Conservation (phyloP, 495 filamentous ascomycete species). For the Tuber melanosporum region DNA sequence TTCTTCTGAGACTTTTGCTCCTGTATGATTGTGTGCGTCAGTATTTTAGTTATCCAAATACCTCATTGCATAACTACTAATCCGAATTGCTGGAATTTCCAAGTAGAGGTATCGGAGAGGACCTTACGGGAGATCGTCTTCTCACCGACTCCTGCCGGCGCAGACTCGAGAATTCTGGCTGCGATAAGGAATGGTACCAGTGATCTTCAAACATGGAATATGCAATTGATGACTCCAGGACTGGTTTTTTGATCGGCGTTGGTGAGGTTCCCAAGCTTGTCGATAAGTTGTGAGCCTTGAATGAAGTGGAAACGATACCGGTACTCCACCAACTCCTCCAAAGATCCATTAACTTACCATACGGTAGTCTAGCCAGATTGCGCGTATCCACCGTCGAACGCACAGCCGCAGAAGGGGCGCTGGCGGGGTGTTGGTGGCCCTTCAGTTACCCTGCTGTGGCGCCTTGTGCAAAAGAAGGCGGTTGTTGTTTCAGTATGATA, state of each 20-base stretch:
- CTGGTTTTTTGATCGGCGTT: not conserved
- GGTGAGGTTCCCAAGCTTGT: not conserved
- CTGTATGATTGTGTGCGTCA: not conserved
- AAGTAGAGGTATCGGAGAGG: conserved; percentile 32
- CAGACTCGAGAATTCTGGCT: conserved; percentile 27
- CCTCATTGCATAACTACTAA: not conserved
- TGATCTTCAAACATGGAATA: conserved; percentile 42
- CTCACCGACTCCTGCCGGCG: conserved; percentile 35
- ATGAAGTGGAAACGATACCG: not conserved
- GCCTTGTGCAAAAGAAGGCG: not conserved
- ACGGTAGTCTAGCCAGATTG: not conserved
- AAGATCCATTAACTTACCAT: not conserved
- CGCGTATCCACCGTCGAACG: not conserved
- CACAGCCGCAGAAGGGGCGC: not conserved
- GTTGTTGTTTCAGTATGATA: not conserved
- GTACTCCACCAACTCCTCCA: not conserved
- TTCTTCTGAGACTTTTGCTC: conserved; percentile 44
- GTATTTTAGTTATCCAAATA: conserved; percentile 18
- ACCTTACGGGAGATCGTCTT: conserved; percentile 30
- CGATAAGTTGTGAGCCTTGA: not conserved
- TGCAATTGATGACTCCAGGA: conserved; percentile 7
- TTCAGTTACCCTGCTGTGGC: not conserved
- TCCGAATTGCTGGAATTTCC: not conserved
- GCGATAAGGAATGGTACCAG: conserved; percentile 39
- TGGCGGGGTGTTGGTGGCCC: not conserved